Evolutionary conservation across 2,329 filamentous ascomycete species (phyloP), one percentile per base, ranked within the genome.

Genomic region (Alternaria alternata): DNA sequence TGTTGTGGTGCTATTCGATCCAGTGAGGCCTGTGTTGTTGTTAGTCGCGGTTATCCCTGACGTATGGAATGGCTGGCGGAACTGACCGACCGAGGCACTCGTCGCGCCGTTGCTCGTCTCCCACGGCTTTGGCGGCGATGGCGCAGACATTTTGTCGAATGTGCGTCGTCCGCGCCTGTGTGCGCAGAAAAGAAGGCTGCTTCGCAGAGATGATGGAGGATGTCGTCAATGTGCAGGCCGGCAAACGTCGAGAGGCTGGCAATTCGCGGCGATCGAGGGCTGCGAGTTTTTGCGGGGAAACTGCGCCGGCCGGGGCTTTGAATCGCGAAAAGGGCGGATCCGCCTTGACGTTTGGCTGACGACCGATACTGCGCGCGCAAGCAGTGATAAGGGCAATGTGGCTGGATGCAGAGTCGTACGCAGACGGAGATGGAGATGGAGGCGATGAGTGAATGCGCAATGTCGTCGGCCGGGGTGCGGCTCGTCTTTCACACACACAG

Each of bases 51-150:
- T 52, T 41, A 51, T 56, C 54, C 62, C 64, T 55, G 58, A 63
- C 51, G 57, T 63, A 57, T 34, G 49, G 57, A 54, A 42, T 54
- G 49, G 58, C 48, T 44, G 61, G 56, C 51, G 58, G 32, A 54
- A 75, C 75, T 68, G 47, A 78, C 76, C 76, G 64, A 77, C 76
- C 65, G 75, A 78, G 67, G 75, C 74, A 68, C 75, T 77, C 39
- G 76, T 78, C 59, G 80, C 84, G 63, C 87, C 86, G 80, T 90
- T 91, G 67, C 89, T 86, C 79, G 90, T 88, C 82, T 99, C 95
- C 95, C 95, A 99, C 47, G 95, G 95, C 82, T 99, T 99, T 57
- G 95, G 95, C 76, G 95, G 95, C 79, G 94, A 97, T 66, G 83
- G 82, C 67, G 85, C 82, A 73, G 86, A 85, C 85, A 88, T 88